These are phyloP conservation scores for Flaveria sonorensis DNA, from an alignment of 129 eudicot species.

Conservation along the genomic window DNA sequence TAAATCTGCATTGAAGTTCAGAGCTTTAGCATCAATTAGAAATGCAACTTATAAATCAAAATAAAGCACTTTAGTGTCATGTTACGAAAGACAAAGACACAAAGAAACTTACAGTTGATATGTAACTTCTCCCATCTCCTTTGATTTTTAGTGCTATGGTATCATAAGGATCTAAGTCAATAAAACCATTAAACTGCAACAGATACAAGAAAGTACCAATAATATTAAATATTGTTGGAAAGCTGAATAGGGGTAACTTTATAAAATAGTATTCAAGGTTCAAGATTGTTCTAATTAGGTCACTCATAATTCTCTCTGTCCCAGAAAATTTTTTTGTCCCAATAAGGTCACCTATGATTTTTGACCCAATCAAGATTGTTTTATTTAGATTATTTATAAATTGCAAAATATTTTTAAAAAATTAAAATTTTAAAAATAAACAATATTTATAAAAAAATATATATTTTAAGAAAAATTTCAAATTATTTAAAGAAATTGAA, in stretches of 20 bases:
- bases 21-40: slow-evolving; percentile 10
- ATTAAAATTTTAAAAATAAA: too few species aligned
- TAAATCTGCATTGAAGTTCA: slow-evolving; percentile 59
- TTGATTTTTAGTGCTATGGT: slow-evolving; percentile 78
- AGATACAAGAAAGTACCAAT: background rate
- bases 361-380: too few species aligned
- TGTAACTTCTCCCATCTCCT: slow-evolving; percentile 98
- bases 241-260: background rate
- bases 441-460: too few species aligned
- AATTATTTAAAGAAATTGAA: too few species aligned
- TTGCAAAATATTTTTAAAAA: too few species aligned
- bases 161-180: slow-evolving; percentile 89
- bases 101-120: slow-evolving; percentile 74
- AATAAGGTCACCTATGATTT: too few species aligned
- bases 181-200: slow-evolving; percentile 94
- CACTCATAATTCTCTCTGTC: too few species aligned
- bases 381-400: too few species aligned
- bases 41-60: background rate
- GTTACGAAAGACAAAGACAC: background rate
- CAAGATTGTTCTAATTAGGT: too few species aligned
- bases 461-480: too few species aligned
- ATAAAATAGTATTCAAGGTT: too few species aligned
- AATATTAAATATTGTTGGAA: background rate
- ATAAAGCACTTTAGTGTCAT: background rate
- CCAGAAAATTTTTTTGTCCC: too few species aligned